Base-by-base conservation (phyloP, 345 rosid species). In the Gynandropsis gynandra region DNA sequence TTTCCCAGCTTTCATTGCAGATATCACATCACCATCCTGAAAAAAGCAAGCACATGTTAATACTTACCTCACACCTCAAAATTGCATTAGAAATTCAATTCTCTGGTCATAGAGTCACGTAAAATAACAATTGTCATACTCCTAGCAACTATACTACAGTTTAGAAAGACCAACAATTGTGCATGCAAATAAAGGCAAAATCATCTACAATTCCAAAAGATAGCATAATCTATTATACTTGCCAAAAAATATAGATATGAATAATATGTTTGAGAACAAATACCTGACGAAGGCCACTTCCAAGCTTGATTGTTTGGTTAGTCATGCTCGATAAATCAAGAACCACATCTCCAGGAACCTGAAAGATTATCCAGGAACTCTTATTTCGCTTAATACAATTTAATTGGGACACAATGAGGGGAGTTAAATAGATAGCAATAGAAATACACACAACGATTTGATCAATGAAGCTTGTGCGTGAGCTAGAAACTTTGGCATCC, bases 221-320 rank as follows among this genome's bases (percentile, higher is more conserved):
- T 24, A 24, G 29, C 29, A n/a, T n/a, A n/a, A n/a, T n/a, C n/a
- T n/a, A n/a, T n/a, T n/a, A n/a, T n/a, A n/a, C n/a, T n/a, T n/a
- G n/a, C n/a, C n/a, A n/a, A n/a, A n/a, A n/a, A n/a, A 10, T 6
- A 15, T 32, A 45, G 11, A 36, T 12, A 10, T 8, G 2, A 11
- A 8, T 0, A 39, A 20, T 8, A 33, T 6, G 29, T n/a, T 9
- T 13, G 18, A 58, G 38, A 24, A 0, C 33, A 38, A 52, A 8
- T 34, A 85, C 95, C 97, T 82, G 93, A 59, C 82, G 82, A 32
- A 89, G 95, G 59, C 97, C 95, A 35, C 89, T 74, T 18, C 95
- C 97, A 16, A 89, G 79, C 77, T 81, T 85, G 73, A 89, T 78
- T 15, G 82, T 85, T 56, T 79, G 87, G 71, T 83, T 83, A 47